Percentiles rank a stretch among this genome's conserved stretches.
phyloP scores from a whole-genome alignment of 176 grass and related monocot genomes.

The Carex kokanica region DNA sequence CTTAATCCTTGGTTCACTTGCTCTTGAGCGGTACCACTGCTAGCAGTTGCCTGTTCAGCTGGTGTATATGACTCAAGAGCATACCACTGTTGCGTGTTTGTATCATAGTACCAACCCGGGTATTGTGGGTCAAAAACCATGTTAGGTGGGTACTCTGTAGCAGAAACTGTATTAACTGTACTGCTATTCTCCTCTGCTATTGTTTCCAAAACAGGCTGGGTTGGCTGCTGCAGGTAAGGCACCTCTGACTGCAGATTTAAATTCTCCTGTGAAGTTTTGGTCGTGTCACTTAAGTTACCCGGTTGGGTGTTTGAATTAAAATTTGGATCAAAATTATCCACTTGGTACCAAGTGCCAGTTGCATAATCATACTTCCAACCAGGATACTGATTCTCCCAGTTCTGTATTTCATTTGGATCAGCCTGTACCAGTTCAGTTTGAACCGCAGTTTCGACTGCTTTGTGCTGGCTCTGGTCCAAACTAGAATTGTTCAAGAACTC shows the following conservation, averaged over 20 bases:
- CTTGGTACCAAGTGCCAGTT: conserved; percentile 80
- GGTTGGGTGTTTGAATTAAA: conserved; percentile 29
- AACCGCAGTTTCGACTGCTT: conserved; percentile 10
- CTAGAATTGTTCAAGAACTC: conserved; percentile 21
- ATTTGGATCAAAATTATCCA: conserved; percentile 31
- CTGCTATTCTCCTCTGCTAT: conserved; percentile 54
- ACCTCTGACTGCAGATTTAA: conserved; percentile 30
- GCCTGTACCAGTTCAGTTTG: background rate
- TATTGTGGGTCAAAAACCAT: conserved; percentile 86
- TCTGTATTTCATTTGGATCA: conserved; percentile 47
- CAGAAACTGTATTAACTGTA: conserved; percentile 30
- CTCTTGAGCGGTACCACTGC: conserved; percentile 33
- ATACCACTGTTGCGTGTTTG: conserved; percentile 69
- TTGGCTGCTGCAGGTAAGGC: conserved; percentile 47
- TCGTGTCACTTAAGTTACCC: background rate
- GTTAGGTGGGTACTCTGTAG: conserved; percentile 66
- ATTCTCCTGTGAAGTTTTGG: conserved; percentile 29
- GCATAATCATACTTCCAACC: conserved; percentile 71
- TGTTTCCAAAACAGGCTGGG: conserved; percentile 50
- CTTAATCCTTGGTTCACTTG: conserved; percentile 32
- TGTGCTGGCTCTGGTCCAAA: conserved; percentile 6
- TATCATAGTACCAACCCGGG: conserved; percentile 92
- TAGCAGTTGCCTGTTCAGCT: conserved; percentile 27
- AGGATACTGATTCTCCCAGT: conserved; percentile 69
- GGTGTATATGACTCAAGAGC: conserved; percentile 61